phyloP scores from a whole-genome alignment of 2,329 filamentous ascomycete genomes.

The Simplicillium aogashimaense region DNA sequence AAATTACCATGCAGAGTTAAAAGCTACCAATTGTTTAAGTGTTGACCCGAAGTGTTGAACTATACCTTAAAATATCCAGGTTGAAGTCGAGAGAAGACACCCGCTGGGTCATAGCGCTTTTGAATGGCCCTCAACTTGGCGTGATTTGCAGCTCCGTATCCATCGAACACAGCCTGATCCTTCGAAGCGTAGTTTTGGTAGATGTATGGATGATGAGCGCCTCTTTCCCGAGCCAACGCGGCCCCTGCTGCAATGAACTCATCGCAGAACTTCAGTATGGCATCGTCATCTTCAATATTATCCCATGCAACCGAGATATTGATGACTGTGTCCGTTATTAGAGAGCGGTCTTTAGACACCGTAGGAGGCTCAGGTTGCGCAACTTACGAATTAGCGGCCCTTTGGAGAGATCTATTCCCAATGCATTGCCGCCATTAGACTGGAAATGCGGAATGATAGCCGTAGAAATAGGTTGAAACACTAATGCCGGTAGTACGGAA shows the following conservation, averaged over 20 bases:
- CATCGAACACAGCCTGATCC: constrained; percentile 26
- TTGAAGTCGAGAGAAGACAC: constrained; percentile 24
- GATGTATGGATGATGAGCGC: constrained; percentile 24
- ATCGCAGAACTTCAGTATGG: constrained; percentile 15
- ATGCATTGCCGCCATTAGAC: constrained; percentile 21
- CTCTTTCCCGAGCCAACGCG: constrained; percentile 17
- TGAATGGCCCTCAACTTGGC: constrained; percentile 17
- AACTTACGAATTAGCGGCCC: too few relatives aligned
- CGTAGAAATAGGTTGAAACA: constrained; percentile 30
- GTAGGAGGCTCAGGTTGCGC: constrained; percentile 10
- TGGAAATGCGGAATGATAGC: constrained; percentile 21
- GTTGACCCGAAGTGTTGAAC: too few relatives aligned
- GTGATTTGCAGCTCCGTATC: constrained; percentile 29
- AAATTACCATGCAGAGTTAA: too few relatives aligned
- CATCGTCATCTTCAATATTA: constrained; percentile 20
- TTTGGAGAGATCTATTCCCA: constrained; percentile 16
- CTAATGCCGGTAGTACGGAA: constrained; percentile 16
- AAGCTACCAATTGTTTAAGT: too few relatives aligned
- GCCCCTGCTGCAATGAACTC: constrained; percentile 16
- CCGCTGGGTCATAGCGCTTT: constrained; percentile 24
- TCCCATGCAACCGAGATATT: constrained; percentile 16
- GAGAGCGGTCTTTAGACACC: not conserved
- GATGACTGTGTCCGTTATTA: constrained; percentile 8
- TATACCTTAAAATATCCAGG: constrained; percentile 31
- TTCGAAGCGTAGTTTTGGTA: constrained; percentile 36